Evolutionary conservation across 116 monocot species (phyloP).

Genomic region (Phalaenopsis hybrid): DNA sequence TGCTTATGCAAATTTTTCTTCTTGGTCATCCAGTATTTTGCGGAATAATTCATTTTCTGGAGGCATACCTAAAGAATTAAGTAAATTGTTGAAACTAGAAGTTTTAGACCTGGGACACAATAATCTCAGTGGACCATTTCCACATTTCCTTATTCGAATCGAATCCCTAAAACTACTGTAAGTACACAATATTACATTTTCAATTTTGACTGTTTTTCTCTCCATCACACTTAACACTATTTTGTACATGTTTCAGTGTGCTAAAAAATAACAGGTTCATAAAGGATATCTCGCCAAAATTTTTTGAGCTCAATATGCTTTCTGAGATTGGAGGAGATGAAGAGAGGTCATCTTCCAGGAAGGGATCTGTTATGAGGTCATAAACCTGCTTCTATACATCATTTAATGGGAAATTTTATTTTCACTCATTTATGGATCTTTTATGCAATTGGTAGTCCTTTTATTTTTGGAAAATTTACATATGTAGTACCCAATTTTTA

Average conservation of each 20-base stretch:
- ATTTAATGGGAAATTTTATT: neutral
- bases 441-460: too few species aligned
- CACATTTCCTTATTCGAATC: slow-evolving; percentile 21
- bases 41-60: slow-evolving; percentile 58
- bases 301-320: slow-evolving; percentile 17
- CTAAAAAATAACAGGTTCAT: slow-evolving; percentile 32
- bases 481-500: too few species aligned
- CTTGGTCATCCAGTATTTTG: slow-evolving; percentile 26
- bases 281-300: slow-evolving; percentile 13
- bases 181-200: slow-evolving; percentile 8
- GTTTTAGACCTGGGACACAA: slow-evolving; percentile 45
- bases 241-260: slow-evolving; percentile 17
- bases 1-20: slow-evolving; percentile 2
- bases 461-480: too few species aligned
- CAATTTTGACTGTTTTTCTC: neutral
- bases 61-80: slow-evolving; percentile 37
- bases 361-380: slow-evolving; percentile 31
- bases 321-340: slow-evolving; percentile 25
- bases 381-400: neutral
- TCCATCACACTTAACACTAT: neutral
- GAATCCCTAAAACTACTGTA: slow-evolving; percentile 30
- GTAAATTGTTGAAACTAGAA: slow-evolving; percentile 33
- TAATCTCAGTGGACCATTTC: slow-evolving; percentile 44
- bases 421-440: neutral
- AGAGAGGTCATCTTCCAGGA: slow-evolving; percentile 10